Conservation (phyloP, 148 eudicot genomes). For the Camellia sinensis region DNA sequence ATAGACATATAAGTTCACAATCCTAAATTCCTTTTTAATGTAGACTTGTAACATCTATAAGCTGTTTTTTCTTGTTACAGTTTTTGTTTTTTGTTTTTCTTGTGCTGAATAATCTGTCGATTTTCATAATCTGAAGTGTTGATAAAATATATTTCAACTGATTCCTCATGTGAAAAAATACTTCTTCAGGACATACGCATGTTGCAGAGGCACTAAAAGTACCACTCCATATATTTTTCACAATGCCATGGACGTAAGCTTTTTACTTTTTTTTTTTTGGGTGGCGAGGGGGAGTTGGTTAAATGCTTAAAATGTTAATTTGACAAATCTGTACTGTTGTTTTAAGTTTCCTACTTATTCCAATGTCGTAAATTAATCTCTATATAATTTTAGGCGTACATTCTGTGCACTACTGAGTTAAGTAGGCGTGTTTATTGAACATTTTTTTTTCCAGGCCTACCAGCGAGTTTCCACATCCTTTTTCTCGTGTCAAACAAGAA, state of each 20-base stretch:
- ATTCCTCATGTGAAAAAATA: conserved; percentile 22
- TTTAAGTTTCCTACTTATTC: neutral
- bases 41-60: neutral
- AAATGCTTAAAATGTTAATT: neutral
- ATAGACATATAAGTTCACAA: neutral
- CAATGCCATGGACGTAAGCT: conserved; percentile 92
- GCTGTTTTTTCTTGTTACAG: neutral
- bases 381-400: neutral
- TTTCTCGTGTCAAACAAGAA: conserved; percentile 68
- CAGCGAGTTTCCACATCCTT: conserved; percentile 83
- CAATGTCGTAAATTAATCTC: neutral
- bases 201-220: conserved; percentile 68
- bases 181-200: conserved; percentile 58
- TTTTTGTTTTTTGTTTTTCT: neutral
- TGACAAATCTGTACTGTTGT: too few relatives aligned
- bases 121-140: too few relatives aligned
- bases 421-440: neutral
- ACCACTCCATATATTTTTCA: conserved; percentile 68
- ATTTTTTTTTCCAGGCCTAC: conserved; percentile 47
- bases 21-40: conserved; percentile 7
- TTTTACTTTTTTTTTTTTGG: neutral
- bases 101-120: neutral
- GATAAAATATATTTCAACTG: conserved; percentile 6
- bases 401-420: neutral
- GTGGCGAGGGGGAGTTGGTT: neutral